Percentiles rank a stretch among this genome's conserved stretches.
These are phyloP conservation scores for Hypocrella siamensis DNA, from an alignment of 2,329 filamentous ascomycete species.

Conservation along the genomic window DNA sequence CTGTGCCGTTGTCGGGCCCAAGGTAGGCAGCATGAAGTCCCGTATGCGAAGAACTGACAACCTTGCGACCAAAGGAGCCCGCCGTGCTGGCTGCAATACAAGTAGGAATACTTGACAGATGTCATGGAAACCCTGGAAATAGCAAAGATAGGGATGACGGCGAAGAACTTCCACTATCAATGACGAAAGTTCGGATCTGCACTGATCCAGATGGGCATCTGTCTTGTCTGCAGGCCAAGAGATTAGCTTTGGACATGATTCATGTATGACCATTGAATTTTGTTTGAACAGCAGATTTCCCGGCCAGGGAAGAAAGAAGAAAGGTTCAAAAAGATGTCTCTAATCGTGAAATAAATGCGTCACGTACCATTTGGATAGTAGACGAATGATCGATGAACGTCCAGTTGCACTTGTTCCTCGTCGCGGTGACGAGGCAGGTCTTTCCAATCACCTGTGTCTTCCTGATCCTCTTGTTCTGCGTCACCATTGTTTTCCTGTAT, in stretches of 20 bases:
- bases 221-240: constrained; percentile 38
- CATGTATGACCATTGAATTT: no score
- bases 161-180: constrained; percentile 74
- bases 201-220: constrained; percentile 48
- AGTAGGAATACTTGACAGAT: constrained; percentile 92
- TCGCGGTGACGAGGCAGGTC: constrained; percentile 63
- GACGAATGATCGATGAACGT: constrained; percentile 92
- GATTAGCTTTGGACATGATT: no score
- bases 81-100: constrained; percentile 51
- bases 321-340: no score
- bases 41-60: constrained; percentile 81
- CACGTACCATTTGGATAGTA: constrained; percentile 71
- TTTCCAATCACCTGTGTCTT: constrained; percentile 29
- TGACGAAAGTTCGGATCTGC: constrained; percentile 62
- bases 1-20: constrained; percentile 68
- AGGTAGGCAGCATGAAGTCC: constrained; percentile 91
- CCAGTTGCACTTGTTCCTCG: constrained; percentile 79
- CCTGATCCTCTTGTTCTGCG: constrained; percentile 1
- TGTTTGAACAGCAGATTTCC: no score
- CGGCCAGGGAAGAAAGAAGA: no score
- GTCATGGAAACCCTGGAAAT: constrained; percentile 98
- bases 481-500: not conserved
- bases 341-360: not conserved
- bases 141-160: constrained; percentile 68
- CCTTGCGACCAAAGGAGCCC: constrained; percentile 53